Evolutionary conservation across 306 rosid genomes (phyloP), one percentile per base, ranked within the genome.

Genomic region (Castanospermum australe): DNA sequence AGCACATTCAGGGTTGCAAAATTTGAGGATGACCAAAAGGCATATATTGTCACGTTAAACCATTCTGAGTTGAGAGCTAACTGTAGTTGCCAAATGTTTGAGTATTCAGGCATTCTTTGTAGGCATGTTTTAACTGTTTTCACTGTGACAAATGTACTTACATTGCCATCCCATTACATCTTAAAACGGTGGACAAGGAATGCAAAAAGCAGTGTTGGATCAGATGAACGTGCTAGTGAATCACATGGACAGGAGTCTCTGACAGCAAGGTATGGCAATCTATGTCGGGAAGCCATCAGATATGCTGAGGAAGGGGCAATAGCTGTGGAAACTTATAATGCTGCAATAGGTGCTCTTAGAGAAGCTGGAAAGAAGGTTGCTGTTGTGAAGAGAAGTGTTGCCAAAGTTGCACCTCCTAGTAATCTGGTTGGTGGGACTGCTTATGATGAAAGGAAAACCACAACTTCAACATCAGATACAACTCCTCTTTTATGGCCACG

Each of bases 31-130:
- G 97, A 86, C 69, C 90, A 85, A 61, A 92, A 87, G 82, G 92
- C 94, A 9, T 95, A 95, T 81, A 79, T 81, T 50, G 98, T 95
- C 76, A 82, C 92, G 5, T 87, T 95, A 75, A 92, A 92, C 84
- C 83, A 82, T 73, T 84, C 91, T 5, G 94, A 90, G 87, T 73
- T 92, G 94, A 95, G 85, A 87, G 99, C 98, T 44, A 84, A 82
- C 65, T 95, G 99, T 75, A 95, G 92, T 83, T 95, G 99, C 84
- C 95, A 91, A 67, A 91, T 92, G 99, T 95, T 92, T 83, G 97
- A 95, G 92, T 91, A 87, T 84, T 92, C 95, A 48, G 99, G 99
- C 67, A 91, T 95, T 82, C 97, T 95, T 20, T 95, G 99, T 81
- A 88, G 96, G 84, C 99, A 95, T 86, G 88, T 95, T 81, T 85